Conservation (phyloP, 2,329 filamentous ascomycete genomes). For the Curvularia hawaiiensis region DNA sequence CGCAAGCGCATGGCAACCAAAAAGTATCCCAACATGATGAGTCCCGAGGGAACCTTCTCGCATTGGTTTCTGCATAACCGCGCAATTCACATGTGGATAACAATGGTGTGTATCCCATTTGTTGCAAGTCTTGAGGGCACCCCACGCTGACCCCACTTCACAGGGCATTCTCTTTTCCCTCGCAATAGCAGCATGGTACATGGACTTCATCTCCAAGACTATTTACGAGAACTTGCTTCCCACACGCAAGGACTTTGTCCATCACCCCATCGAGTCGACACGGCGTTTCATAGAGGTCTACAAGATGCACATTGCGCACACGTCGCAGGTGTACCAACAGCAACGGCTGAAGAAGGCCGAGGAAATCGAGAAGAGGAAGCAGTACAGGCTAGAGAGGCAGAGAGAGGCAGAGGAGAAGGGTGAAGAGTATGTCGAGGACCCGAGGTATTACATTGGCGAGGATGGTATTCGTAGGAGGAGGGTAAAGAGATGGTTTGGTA, state of each 20-base stretch:
- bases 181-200: constrained; percentile 72
- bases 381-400: constrained; percentile 71
- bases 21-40: constrained; percentile 88
- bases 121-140: neutral
- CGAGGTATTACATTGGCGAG: constrained; percentile 46
- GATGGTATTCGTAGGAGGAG: constrained; percentile 56
- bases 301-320: constrained; percentile 75
- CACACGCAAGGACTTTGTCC: constrained; percentile 68
- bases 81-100: constrained; percentile 79
- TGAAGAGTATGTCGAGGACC: constrained; percentile 45
- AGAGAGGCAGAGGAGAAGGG: constrained; percentile 41
- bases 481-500: constrained; percentile 82
- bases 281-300: constrained; percentile 73
- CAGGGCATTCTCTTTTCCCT: constrained; percentile 72
- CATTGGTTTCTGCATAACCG: constrained; percentile 83
- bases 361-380: constrained; percentile 83
- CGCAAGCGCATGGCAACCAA: constrained; percentile 67
- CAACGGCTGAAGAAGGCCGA: constrained; percentile 75
- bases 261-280: constrained; percentile 71
- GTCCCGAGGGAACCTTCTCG: constrained; percentile 79
- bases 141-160: constrained; percentile 6
- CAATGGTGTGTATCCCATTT: constrained; percentile 64
- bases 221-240: constrained; percentile 82
- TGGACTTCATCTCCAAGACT: constrained; percentile 79
- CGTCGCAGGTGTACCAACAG: constrained; percentile 70